Evolutionary conservation across 805 yeast genomes (phyloP).

Genomic region (Ogataea ganodermae): DNA sequence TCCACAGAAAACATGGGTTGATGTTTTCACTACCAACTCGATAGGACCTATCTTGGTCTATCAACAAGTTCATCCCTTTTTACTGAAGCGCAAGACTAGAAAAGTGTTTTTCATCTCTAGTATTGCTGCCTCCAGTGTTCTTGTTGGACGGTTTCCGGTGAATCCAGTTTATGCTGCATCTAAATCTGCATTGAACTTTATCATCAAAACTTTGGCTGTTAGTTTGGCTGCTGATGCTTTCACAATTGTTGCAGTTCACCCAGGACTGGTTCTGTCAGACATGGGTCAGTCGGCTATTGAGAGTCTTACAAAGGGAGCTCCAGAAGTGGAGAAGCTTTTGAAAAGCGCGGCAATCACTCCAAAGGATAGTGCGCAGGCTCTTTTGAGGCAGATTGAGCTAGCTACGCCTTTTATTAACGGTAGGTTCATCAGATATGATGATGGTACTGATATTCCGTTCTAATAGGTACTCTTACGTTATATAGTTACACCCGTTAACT

Average conservation of each 20-base stretch:
- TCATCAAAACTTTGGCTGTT: not conserved
- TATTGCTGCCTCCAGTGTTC: not conserved
- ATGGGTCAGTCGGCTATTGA: not conserved
- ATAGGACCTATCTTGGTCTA: conserved; percentile 9
- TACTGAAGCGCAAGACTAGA: conserved; percentile 1
- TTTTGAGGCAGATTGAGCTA: not conserved
- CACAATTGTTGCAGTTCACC: not conserved
- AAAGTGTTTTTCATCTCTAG: conserved; percentile 8
- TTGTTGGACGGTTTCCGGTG: not conserved
- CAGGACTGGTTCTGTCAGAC: not conserved
- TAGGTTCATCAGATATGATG: not conserved
- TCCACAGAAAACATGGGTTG: not conserved
- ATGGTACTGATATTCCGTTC: not conserved
- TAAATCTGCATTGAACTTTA: conserved; percentile 42
- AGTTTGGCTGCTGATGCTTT: not conserved
- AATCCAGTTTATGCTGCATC: conserved; percentile 2
- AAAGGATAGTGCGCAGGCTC: not conserved
- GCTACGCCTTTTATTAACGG: not conserved
- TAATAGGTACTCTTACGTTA: too few species aligned
- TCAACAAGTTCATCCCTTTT: conserved; percentile 3
- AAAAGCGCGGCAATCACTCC: not conserved
- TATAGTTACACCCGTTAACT: too few species aligned
- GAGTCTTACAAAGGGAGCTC: not conserved
- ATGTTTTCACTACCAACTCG: conserved; percentile 4
- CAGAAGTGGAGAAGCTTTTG: not conserved